phyloP scores from a whole-genome alignment of 176 grass and related monocot species.

The Guadua angustifolia region DNA sequence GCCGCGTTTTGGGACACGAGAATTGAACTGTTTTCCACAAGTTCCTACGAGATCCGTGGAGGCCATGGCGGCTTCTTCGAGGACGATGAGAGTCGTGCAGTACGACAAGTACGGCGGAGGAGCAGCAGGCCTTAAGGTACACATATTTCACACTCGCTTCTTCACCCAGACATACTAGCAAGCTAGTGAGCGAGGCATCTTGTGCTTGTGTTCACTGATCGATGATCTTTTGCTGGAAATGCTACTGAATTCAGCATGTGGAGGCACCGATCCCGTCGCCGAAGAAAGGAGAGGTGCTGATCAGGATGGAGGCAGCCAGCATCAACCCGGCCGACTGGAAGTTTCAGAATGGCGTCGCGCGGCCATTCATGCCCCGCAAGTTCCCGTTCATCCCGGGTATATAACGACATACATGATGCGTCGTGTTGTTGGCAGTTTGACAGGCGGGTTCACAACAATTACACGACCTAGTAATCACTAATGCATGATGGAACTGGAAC shows the following conservation, averaged over 20 bases:
- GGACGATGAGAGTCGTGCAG: constrained; percentile 51
- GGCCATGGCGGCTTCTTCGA: constrained; percentile 26
- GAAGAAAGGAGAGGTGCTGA: constrained; percentile 53
- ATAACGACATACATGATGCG: too few species aligned
- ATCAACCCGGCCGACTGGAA: constrained; percentile 63
- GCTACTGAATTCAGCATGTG: constrained; percentile 40
- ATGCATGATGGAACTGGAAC: constrained; percentile 13
- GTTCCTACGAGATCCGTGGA: too few species aligned
- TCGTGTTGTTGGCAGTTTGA: too few species aligned
- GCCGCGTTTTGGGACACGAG: too few species aligned
- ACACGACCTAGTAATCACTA: too few species aligned
- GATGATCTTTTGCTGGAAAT: too few species aligned
- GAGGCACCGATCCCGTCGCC: constrained; percentile 53
- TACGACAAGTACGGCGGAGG: constrained; percentile 57
- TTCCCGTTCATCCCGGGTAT: constrained; percentile 47
- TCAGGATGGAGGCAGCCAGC: constrained; percentile 49
- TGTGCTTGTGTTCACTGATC: too few species aligned
- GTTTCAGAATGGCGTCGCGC: constrained; percentile 50
- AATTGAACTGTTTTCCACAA: too few species aligned
- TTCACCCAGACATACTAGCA: too few species aligned
- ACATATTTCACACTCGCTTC: background rate
- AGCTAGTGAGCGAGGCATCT: too few species aligned
- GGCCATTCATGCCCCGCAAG: constrained; percentile 49
- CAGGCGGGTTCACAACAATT: too few species aligned
- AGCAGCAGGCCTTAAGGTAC: constrained; percentile 45